Evolutionary conservation across 208 protist species (phyloP), one percentile per base, ranked within the genome.

Genomic region (Porcisia deanei): DNA sequence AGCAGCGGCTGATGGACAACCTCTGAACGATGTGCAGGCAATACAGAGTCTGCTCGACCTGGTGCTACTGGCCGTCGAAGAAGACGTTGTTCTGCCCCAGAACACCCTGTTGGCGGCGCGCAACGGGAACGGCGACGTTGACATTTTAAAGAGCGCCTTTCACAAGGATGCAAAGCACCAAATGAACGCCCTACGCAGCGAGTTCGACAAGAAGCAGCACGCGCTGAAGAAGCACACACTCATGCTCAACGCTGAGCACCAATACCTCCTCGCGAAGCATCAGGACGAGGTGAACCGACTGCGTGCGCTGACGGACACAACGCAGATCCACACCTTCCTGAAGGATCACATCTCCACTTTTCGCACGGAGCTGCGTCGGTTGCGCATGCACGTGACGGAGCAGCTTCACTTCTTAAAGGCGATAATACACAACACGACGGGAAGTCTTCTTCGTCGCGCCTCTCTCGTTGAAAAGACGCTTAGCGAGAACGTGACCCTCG

Each of bases 1-100:
- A 4, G 66, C 71, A 43, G 66, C 54, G 30, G 69, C 75, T 30
- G 61, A 82, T 25, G 30, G 16, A 2, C 55, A 49, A 18, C 12
- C 12, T 4, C 37, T 37, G 52, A 49, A 34, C 60, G 92, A 94
- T 55, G 75, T 95, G 25, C 83, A 85, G 41, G 77, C 87, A 1
- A 82, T 97, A 57, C 85, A 95, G 45, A 96, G 91, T 75, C 80
- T 97, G 20, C 82, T 97, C 0, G 94, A 97, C 73, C 75, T 96
- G 25, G 91, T 89, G 5, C 75, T 97, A 12, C 81, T 97, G 20
- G 94, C 91, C 2, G 92, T 97, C 53, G 90, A 97, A 77, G 88
- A 90, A 67, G 90, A 95, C 71, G 79, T 90, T 20, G 77, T 87
- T 66, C 22, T 78, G 20, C 71, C 77, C 2, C 66, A 77, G 20